Base-by-base conservation (phyloP, 176 grass and related monocot species). In the Musa itinerans region DNA sequence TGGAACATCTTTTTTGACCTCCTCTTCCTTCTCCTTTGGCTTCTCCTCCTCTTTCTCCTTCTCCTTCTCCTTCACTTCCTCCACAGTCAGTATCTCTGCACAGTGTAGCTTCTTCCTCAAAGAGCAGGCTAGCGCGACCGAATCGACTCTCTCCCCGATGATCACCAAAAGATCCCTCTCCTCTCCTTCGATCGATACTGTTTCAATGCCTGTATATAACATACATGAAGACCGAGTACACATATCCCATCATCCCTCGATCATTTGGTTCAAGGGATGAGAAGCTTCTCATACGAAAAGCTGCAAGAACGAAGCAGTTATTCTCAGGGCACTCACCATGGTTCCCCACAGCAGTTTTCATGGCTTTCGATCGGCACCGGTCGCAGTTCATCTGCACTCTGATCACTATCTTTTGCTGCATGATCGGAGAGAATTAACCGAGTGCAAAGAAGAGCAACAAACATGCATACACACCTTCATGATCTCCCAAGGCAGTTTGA, bases 341-440 rank as follows among this genome's bases (percentile, higher is more conserved):
- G 34, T 43, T 43, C 34, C 34, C 4, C 4, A 43, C 34, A 43
- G 34, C 89, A 69, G 82, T 63, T 34, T 77, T 9, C 89, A 89
- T 81, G 34, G 89, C 89, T 85, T 82, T 92, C 24, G 83, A 63
- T 1, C 86, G 67, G 63, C 84, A 89, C 76, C 63, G 83, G 25
- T 82, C 75, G 72, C 89, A 75, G 12, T 14, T 11, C 89, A 92
- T 84, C 24, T 58, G 26, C 71, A 86, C 79, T 68, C 66, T 73
- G 58, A 92, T 84, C 27, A 84, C 78, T 13, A 92, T 86, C 82
- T 82, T 79, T 21, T 85, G 83, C 86, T 93, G 77, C 55, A n/a
- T 43, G 34, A 43, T 43, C 6, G 34, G 34, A 43, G 34, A 6
- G 34, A 4, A 43, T 43, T 6, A 43, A 43, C 34, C 34, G 34